Evolutionary conservation across 129 eudicot species (phyloP).

Genomic region (Flaveria sonorensis): DNA sequence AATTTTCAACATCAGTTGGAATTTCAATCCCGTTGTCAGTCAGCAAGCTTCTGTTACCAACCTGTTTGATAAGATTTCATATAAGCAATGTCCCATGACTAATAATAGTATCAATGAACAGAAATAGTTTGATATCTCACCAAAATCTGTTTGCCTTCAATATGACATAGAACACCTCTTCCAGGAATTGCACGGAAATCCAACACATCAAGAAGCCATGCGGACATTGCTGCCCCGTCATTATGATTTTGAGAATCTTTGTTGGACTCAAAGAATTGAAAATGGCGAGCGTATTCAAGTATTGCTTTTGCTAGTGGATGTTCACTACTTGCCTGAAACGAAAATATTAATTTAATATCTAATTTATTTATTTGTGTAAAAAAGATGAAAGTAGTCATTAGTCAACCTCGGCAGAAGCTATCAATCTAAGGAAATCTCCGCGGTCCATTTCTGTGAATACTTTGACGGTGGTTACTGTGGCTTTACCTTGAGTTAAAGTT

Average conservation of each 20-base stretch:
- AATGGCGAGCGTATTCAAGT: conserved; percentile 86
- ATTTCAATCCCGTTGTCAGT: conserved; percentile 59
- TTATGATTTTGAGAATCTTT: conserved; percentile 41
- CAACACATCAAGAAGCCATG: conserved; percentile 81
- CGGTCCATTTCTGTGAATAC: conserved; percentile 79
- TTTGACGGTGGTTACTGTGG: conserved; percentile 80
- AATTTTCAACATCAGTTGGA: conserved; percentile 56
- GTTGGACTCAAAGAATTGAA: conserved; percentile 75
- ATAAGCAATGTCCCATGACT: conserved; percentile 24
- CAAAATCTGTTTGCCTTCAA: conserved; percentile 68
- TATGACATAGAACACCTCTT: conserved; percentile 78
- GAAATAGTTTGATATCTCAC: conserved; percentile 37
- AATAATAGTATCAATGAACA: neutral
- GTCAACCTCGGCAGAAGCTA: conserved; percentile 97
- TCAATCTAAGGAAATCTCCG: conserved; percentile 82
- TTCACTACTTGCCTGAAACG: conserved; percentile 84
- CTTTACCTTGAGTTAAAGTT: conserved; percentile 95
- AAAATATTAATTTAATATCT: neutral
- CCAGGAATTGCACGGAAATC: conserved; percentile 89
- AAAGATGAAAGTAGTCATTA: neutral
- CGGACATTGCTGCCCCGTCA: conserved; percentile 50
- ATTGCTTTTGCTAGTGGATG: conserved; percentile 95
- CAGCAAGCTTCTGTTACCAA: conserved; percentile 88
- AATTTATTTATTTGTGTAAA: neutral
- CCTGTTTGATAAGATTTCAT: conserved; percentile 43